Conservation (phyloP, 352 stramenopile genomes). For the Plasmopara muralis region DNA sequence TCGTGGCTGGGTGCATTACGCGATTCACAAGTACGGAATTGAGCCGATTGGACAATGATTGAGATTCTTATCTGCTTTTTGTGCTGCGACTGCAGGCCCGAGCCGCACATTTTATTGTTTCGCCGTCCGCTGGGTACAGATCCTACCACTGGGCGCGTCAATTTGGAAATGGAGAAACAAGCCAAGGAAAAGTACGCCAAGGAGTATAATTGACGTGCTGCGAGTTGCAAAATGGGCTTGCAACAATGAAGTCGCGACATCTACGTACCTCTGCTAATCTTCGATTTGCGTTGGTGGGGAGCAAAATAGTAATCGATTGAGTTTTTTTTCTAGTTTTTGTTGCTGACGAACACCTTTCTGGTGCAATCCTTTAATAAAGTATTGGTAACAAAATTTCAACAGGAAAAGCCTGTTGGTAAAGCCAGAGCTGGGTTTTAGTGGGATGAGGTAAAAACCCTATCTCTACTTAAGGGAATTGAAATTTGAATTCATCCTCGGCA, state of each 20-base stretch:
- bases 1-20: conserved; percentile 98
- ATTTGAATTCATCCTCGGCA: too few species aligned
- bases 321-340: too few species aligned
- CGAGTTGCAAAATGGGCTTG: not conserved
- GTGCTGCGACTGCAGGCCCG: conserved; percentile 62
- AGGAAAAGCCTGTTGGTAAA: too few species aligned
- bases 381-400: too few species aligned
- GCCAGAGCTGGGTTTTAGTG: too few species aligned
- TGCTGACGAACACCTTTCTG: too few species aligned
- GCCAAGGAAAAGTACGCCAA: conserved; percentile 95
- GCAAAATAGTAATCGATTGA: too few species aligned
- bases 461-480: too few species aligned
- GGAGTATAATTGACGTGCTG: conserved; percentile 52
- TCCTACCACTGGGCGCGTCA: conserved; percentile 91
- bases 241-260: not conserved
- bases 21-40: conserved; percentile 92
- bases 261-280: too few species aligned
- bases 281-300: too few species aligned
- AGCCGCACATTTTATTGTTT: conserved; percentile 99
- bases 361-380: too few species aligned
- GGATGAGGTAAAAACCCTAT: too few species aligned
- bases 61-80: not conserved
- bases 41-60: not conserved
- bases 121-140: conserved; percentile 95
- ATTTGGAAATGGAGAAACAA: conserved; percentile 90